Conservation (phyloP, 495 filamentous ascomycete genomes). For the Diplogelasinospora grovesii region DNA sequence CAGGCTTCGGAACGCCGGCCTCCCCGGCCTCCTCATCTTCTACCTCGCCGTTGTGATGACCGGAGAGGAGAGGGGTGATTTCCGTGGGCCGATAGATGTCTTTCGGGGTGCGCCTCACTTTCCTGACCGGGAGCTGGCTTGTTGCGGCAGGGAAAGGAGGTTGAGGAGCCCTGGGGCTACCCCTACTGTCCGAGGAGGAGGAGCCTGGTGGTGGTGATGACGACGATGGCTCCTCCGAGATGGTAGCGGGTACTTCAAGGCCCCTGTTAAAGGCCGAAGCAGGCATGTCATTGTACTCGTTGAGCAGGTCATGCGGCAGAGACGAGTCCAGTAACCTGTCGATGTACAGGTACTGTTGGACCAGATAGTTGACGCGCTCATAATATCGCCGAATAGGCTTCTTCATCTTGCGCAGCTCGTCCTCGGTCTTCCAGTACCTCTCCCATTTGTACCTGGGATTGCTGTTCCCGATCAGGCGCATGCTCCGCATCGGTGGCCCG, state of each 20-base stretch:
- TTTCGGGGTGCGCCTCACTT: conserved; percentile 65
- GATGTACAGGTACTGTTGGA: conserved; percentile 86
- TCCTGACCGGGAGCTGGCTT: conserved; percentile 12
- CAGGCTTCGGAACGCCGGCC: conserved; percentile 23
- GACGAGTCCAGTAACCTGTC: conserved; percentile 87
- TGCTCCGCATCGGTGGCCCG: conserved; percentile 66
- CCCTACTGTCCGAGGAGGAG: conserved; percentile 1
- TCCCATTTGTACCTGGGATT: conserved; percentile 74
- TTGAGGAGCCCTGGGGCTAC: too few relatives aligned
- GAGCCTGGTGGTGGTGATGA: conserved; percentile 3
- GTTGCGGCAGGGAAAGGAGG: too few relatives aligned
- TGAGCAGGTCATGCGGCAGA: conserved; percentile 74
- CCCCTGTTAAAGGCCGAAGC: conserved; percentile 31
- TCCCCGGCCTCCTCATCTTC: conserved; percentile 20
- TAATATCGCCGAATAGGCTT: conserved; percentile 72
- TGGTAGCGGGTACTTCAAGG: conserved; percentile 51
- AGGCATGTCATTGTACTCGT: conserved; percentile 65
- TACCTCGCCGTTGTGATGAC: conserved; percentile 27
- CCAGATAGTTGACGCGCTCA: conserved; percentile 71
- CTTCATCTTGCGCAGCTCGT: conserved; percentile 56
- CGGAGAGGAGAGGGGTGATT: conserved; percentile 54
- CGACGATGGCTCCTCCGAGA: conserved; percentile 39
- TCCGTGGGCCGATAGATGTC: conserved; percentile 76
- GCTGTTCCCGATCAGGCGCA: conserved; percentile 69
- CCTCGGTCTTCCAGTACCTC: conserved; percentile 64